These are phyloP conservation scores for Acmispon strigosus DNA, from an alignment of 306 rosid species.

Conservation along the genomic window DNA sequence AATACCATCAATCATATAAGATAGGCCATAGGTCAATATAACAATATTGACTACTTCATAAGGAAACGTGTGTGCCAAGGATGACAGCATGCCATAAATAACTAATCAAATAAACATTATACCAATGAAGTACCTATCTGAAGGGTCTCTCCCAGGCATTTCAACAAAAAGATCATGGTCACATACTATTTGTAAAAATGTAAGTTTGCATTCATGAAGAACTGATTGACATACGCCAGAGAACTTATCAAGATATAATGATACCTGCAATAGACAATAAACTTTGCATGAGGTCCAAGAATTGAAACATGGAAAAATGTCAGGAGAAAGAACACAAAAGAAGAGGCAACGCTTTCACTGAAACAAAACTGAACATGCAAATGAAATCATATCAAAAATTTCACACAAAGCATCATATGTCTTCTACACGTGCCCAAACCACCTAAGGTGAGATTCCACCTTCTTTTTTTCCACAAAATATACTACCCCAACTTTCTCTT, in stretches of 20 bases:
- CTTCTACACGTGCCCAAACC: too few relatives aligned
- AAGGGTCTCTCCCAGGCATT: constrained; percentile 99
- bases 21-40: not conserved
- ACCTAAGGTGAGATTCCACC: too few relatives aligned
- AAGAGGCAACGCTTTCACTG: not conserved
- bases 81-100: not conserved
- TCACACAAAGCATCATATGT: not conserved
- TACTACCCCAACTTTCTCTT: too few relatives aligned
- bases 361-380: not conserved
- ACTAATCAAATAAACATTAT: not conserved
- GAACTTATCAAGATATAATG: constrained; percentile 91
- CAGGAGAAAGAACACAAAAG: not conserved
- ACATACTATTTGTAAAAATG: constrained; percentile 83
- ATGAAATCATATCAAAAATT: not conserved
- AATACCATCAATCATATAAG: too few relatives aligned
- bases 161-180: constrained; percentile 98
- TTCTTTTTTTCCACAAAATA: too few relatives aligned
- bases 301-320: not conserved
- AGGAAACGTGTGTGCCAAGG: not conserved
- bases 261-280: constrained; percentile 57
- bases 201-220: constrained; percentile 95
- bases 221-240: constrained; percentile 92
- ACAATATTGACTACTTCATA: not conserved
- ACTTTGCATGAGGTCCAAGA: not conserved
- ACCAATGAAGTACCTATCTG: constrained; percentile 66